Evolutionary conservation across 2,329 filamentous ascomycete species (phyloP), one percentile per base, ranked within the genome.

Genomic region (Fusarium annulatum): DNA sequence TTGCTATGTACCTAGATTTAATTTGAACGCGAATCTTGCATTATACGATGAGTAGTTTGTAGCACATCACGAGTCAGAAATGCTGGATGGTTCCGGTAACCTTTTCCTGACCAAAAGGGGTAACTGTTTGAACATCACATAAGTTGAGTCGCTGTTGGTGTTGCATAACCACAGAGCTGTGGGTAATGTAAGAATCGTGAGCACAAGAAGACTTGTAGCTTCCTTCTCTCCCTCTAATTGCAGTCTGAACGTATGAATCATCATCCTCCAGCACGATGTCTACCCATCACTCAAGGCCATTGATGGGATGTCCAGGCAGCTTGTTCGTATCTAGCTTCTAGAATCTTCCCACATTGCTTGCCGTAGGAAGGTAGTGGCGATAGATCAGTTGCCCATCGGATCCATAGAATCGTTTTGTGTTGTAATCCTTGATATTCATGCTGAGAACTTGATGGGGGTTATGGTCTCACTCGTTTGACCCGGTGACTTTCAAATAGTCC

Each of bases 61-160:
- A 36, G 51, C 67, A 59, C 36, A 51, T 69, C 26, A 64, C 55
- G 51, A 61, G 30, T 64, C 53, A 64, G 30, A 51, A 19, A 34
- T 42, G 41, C 45, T 19, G 41, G 36, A 23, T 21, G 42, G 34
- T 23, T 23, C 21, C 18, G 21, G 19, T 62, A n/a, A 61, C 33
- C 39, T 30, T 42, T 41, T 36, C 46, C 30, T 43, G 43, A 16
- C 34, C 9, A 33, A 41, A 45, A 28, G 26, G 15, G 15, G 45
- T 49, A 23, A 33, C 33, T 21, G 55, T 30, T n/a, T 23, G 28
- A 33, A 49, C 55, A 58, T 56, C 41, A 36, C 36, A 34, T 18
- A 30, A 26, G 42, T n/a, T 42, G 39, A 46, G 51, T 42, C 30
- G 38, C 10, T 39, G 19, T n/a, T n/a, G 21, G 28, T 28, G 36